Percentiles rank a stretch among this genome's conserved stretches.
phyloP scores from a whole-genome alignment of 2,329 filamentous ascomycete species.

The Triangularia verruculosa region DNA sequence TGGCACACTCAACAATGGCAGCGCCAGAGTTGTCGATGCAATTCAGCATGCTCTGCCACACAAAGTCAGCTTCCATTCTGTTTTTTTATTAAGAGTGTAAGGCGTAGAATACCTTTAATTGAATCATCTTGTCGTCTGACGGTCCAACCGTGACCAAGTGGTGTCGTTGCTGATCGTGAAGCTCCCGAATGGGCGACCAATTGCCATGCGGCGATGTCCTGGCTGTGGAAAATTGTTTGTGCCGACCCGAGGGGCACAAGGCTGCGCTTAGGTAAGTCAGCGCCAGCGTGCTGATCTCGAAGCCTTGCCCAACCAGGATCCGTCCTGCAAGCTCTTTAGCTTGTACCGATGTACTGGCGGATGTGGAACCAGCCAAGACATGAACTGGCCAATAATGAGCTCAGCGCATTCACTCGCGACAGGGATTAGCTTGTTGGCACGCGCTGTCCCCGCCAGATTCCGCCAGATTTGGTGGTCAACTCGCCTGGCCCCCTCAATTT shows the following conservation, averaged over 20 bases:
- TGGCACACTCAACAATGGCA: slow-evolving; percentile 92
- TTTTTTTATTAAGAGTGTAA: neutral
- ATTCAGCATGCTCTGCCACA: slow-evolving; percentile 81
- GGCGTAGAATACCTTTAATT: slow-evolving; percentile 65
- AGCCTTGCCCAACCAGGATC: slow-evolving; percentile 12
- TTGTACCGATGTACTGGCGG: slow-evolving; percentile 12
- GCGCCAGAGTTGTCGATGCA: slow-evolving; percentile 99
- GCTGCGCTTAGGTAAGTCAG: slow-evolving; percentile 22
- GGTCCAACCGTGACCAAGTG: slow-evolving; percentile 20
- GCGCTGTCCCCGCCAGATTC: slow-evolving; percentile 14
- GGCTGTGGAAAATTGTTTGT: slow-evolving; percentile 25
- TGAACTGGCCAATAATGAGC: slow-evolving; percentile 15
- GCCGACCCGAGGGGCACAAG: slow-evolving; percentile 1
- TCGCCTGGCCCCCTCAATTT: slow-evolving; percentile 29
- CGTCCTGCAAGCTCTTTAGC: slow-evolving; percentile 11
- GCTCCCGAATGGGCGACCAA: slow-evolving; percentile 13
- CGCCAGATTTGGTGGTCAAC: slow-evolving; percentile 2
- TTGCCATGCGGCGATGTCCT: slow-evolving; percentile 12
- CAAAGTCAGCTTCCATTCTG: neutral
- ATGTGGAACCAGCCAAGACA: slow-evolving; percentile 1
- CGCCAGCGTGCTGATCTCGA: neutral
- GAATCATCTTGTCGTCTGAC: slow-evolving; percentile 69
- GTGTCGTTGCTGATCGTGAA: slow-evolving; percentile 9
- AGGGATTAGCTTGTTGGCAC: neutral
- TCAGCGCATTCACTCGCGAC: slow-evolving; percentile 17